phyloP scores from a whole-genome alignment of 805 yeast species.

The Priceomyces haplophilus region DNA sequence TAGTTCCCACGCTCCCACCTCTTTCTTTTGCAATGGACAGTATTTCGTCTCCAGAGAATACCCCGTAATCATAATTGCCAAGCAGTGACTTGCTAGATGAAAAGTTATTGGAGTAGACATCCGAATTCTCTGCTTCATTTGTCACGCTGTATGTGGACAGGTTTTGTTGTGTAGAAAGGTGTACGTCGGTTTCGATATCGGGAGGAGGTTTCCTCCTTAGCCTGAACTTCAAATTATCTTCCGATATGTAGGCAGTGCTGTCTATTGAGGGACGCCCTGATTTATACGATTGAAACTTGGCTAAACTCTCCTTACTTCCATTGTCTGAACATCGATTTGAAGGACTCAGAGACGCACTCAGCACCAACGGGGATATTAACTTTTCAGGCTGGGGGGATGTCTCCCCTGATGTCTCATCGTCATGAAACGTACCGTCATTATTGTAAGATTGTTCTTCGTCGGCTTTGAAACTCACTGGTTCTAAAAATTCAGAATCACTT shows the following conservation, averaged over 20 bases:
- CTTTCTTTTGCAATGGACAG: not conserved
- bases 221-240: conserved; percentile 12
- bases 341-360: conserved; percentile 29
- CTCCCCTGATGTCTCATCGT: conserved; percentile 3
- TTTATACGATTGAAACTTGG: conserved; percentile 2
- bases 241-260: conserved; percentile 8
- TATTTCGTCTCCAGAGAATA: not conserved
- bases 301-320: conserved; percentile 20
- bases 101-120: not conserved
- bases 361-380: conserved; percentile 20
- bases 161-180: not conserved
- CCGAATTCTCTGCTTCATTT: not conserved
- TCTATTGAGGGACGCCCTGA: conserved; percentile 11
- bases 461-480: not conserved
- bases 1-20: not conserved
- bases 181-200: not conserved
- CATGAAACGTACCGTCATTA: conserved; percentile 9
- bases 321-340: conserved; percentile 23
- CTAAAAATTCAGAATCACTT: not conserved
- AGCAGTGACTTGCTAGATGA: conserved; percentile 2
- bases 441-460: not conserved
- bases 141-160: not conserved
- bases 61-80: not conserved
- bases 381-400: conserved; percentile 2
- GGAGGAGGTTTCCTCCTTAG: conserved; percentile 31